Evolutionary conservation across 1,284 basidiomycete species (phyloP), one percentile per base, ranked within the genome.

Genomic region (Coniferiporia sulphurascens): DNA sequence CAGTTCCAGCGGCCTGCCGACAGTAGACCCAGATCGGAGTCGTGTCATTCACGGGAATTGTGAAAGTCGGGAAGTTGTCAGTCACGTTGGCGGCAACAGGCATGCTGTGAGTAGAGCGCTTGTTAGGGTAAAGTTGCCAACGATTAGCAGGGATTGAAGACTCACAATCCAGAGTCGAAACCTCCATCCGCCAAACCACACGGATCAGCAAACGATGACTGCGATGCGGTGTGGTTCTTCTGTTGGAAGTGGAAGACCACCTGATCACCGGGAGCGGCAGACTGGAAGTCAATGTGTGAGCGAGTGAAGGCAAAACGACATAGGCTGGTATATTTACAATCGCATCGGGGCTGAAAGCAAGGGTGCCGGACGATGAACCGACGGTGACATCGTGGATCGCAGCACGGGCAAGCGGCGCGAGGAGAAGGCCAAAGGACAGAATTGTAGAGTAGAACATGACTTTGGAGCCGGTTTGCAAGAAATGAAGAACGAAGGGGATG

Each of bases 141-240:
- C 36, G n/a, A 52, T 35, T 13, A 43, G 17, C 38, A 56, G 35
- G 50, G 53, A 36, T 27, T 49, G 54, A 51, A 12, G 19, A 73
- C 82, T 64, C 64, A 85, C 83, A 84, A 85, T 68, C 81, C 82
- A 58, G 81, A 79, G 68, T 81, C 74, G 61, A 84, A 73, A 51
- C 83, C 82, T 48, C 78, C 79, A 9, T 74, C 71, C 51, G 77
- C 73, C 48, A 61, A 70, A 45, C 73, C 73, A 70, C 83, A 83
- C 32, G 84, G 81, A 65, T 71, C 69, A 55, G 73, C 74, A 65
- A 84, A 81, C 36, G 82, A 76, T n/a, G 80, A 80, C 69, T 84
- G 82, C 32, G 80, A 78, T 35, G 77, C 81, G 2, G 80, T 78
- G 69, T 84, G 83, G 71, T 85, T 84, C 69, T 77, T 75, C 60